Evolutionary conservation across 257 asterid genomes (phyloP), one percentile per base, ranked within the genome.

Genomic region (Solanum ossicruentum): DNA sequence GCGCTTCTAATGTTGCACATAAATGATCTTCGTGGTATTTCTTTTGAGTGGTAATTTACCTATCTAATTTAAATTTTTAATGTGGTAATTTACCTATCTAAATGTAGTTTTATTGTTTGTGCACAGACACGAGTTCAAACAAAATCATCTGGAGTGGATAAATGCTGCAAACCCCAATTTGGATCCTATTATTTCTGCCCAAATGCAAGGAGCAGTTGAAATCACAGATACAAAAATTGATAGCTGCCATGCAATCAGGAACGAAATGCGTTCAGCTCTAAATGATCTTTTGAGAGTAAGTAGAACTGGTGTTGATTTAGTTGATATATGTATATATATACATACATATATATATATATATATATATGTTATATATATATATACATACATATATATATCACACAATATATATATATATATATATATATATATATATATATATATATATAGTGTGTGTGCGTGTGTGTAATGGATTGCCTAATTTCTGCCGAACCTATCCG

Each of bases 141-240:
- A 89, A 88, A 89, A 90, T 87, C 98, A 97, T 84, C 73, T 82
- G 41, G 98, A 94, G 83, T 97, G 99, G 99, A 91, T 97, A 49
- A 77, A 92, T 85, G 83, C 93, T 2, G 94, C 78, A 83, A 97
- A 91, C 85, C 98, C 98, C 70, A 85, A 87, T 41, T 66, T 94
- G 73, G 97, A 92, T 89, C 97, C 98, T 87, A 86, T 86, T 86
- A 88, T 92, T 85, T 90, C 92, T 56, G 88, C 92, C 12, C 93
- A 94, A 81, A 23, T 93, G 72, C 84, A 85, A 23, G 91, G 85
- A 72, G 90, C 72, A 43, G 61, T 83, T 45, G 92, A 89, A 63
- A 81, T 88, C 71, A 66, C 90, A 75, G 97, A 92, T 63, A 63
- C 90, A 18, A 96, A 91, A 79, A 88, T 94, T 49, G 99, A 93